A percentile compares a stretch with the other conserved stretches of the same genome.
These are phyloP conservation scores for Thelonectria discophora DNA, from an alignment of 2,329 filamentous ascomycete genomes.

Conservation along the genomic window DNA sequence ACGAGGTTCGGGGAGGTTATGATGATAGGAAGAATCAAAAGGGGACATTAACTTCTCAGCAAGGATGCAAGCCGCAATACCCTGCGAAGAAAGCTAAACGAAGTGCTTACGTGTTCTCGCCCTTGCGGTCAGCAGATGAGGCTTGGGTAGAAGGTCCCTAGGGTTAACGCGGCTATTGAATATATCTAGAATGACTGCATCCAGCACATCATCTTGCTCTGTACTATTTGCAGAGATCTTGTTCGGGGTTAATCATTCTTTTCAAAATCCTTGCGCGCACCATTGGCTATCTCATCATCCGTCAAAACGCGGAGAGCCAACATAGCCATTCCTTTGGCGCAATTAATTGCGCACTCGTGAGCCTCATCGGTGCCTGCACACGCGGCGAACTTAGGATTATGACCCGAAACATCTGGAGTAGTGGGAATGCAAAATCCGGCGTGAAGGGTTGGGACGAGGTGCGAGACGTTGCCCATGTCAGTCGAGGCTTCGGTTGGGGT, in stretches of 20 bases:
- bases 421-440: slow-evolving; percentile 57
- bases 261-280: slow-evolving; percentile 33
- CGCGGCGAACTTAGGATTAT: slow-evolving; percentile 54
- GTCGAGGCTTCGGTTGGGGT: slow-evolving; percentile 51
- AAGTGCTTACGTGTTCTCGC: too few relatives aligned
- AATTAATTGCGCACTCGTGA: slow-evolving; percentile 52
- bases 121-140: too few relatives aligned
- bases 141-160: too few relatives aligned
- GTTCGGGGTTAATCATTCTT: slow-evolving; percentile 6
- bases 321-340: slow-evolving; percentile 56
- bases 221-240: too few relatives aligned
- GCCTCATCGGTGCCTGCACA: slow-evolving; percentile 53
- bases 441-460: slow-evolving; percentile 58
- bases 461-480: slow-evolving; percentile 62
- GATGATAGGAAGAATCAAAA: too few relatives aligned
- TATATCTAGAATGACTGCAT: too few relatives aligned
- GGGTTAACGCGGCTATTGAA: too few relatives aligned
- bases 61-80: too few relatives aligned
- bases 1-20: too few relatives aligned
- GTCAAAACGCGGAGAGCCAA: slow-evolving; percentile 45
- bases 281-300: slow-evolving; percentile 33
- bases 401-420: slow-evolving; percentile 46
- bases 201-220: too few relatives aligned
- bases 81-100: too few relatives aligned
- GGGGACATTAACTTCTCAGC: too few relatives aligned